Percentiles rank a stretch among this genome's conserved stretches.
phyloP scores from a whole-genome alignment of 2,329 filamentous ascomycete species.

The Rutstroemia sydowiana region DNA sequence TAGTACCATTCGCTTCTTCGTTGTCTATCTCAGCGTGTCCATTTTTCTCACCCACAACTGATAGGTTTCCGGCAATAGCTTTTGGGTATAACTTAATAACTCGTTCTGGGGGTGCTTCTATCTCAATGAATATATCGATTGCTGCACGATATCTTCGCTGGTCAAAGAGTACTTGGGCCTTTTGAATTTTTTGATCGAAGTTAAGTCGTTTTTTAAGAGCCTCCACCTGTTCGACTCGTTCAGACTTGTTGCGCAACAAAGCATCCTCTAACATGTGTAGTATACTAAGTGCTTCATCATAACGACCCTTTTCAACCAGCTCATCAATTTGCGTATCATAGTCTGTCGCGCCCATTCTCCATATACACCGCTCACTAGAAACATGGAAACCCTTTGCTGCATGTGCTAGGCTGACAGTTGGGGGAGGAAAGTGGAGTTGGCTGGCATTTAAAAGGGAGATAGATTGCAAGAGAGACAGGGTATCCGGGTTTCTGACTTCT shows the following conservation, averaged over 20 bases:
- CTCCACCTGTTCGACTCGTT: constrained; percentile 76
- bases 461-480: constrained; percentile 79
- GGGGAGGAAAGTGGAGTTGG: constrained; percentile 84
- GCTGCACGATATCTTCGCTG: constrained; percentile 77
- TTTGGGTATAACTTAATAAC: constrained; percentile 81
- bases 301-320: constrained; percentile 63
- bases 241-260: constrained; percentile 72
- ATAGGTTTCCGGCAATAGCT: constrained; percentile 75
- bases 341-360: constrained; percentile 90
- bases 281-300: constrained; percentile 89
- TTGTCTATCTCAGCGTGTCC: constrained; percentile 36
- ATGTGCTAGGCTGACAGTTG: constrained; percentile 88
- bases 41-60: constrained; percentile 46
- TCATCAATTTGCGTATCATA: constrained; percentile 87
- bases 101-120: constrained; percentile 80
- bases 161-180: constrained; percentile 78
- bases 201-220: constrained; percentile 83
- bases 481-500: constrained; percentile 89
- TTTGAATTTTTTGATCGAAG: constrained; percentile 65
- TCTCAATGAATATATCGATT: constrained; percentile 78
- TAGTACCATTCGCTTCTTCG: constrained; percentile 32
- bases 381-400: constrained; percentile 94
- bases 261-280: constrained; percentile 89
- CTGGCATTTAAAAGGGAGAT: constrained; percentile 75
- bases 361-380: constrained; percentile 82